Percentiles rank a stretch among this genome's conserved stretches.
phyloP scores from a whole-genome alignment of 2,329 filamentous ascomycete genomes.

The Verticillium klebahnii region DNA sequence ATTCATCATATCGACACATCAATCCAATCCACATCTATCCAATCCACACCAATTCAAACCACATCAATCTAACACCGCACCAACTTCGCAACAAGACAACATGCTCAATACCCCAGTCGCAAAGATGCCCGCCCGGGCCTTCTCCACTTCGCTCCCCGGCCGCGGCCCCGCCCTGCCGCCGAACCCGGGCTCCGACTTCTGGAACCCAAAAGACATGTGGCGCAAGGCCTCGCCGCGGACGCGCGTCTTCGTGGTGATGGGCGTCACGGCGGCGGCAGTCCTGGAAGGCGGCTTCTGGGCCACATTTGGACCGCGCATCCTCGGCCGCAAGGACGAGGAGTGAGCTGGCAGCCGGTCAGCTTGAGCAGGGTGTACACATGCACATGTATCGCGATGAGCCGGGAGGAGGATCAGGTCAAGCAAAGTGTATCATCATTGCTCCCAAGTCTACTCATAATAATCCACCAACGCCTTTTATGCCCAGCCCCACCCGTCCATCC shows the following conservation, averaged over 20 bases:
- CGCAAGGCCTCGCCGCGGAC: neutral
- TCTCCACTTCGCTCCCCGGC: neutral
- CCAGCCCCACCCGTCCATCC: neutral
- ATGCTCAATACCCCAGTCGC: neutral
- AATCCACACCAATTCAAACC: too few relatives aligned
- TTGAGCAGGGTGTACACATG: too few relatives aligned
- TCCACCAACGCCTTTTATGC: neutral
- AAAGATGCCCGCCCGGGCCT: neutral
- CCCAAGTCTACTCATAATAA: neutral
- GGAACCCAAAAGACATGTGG: constrained; percentile 1
- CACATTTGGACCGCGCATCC: neutral
- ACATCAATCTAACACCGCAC: too few relatives aligned
- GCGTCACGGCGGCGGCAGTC: neutral
- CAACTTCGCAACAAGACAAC: too few relatives aligned
- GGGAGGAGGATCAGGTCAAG: neutral
- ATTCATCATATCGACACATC: too few relatives aligned
- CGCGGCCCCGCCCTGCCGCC: neutral
- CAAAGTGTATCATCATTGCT: neutral
- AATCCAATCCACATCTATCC: too few relatives aligned
- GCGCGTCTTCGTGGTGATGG: neutral
- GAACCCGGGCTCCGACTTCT: constrained; percentile 1
- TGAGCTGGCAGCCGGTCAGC: too few relatives aligned
- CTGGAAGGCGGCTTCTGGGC: neutral
- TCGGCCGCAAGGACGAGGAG: neutral
- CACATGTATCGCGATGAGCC: too few relatives aligned